Evolutionary conservation across 129 eudicot genomes (phyloP).

Genomic region (Gnaphalium uliginosum): DNA sequence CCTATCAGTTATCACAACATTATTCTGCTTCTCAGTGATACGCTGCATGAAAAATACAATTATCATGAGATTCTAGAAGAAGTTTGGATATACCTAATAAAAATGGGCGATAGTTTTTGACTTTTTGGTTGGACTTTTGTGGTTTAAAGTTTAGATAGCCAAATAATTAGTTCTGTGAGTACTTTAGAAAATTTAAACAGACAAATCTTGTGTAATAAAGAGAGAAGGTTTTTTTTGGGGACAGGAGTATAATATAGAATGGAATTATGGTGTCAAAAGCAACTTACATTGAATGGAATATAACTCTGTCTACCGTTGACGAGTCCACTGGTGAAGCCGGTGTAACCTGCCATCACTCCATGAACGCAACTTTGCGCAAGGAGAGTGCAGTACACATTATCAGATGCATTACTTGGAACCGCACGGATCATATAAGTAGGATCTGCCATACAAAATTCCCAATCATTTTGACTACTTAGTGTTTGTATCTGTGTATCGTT

Average conservation of each 20-base stretch:
- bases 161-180: too few relatives aligned
- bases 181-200: too few relatives aligned
- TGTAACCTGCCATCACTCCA: slow-evolving; percentile 95
- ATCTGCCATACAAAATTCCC: slow-evolving; percentile 50
- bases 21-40: slow-evolving; percentile 59
- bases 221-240: too few relatives aligned
- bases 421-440: slow-evolving; percentile 97
- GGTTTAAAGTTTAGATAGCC: too few relatives aligned
- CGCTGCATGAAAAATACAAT: slow-evolving; percentile 46
- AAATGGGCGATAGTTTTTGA: not conserved
- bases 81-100: not conserved
- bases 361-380: slow-evolving; percentile 97
- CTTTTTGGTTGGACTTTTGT: not conserved
- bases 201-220: too few relatives aligned
- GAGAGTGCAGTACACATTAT: slow-evolving; percentile 88
- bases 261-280: not conserved
- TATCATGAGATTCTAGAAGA: not conserved
- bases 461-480: not conserved
- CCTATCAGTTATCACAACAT: slow-evolving; percentile 73
- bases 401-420: slow-evolving; percentile 91
- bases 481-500: not conserved
- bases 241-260: too few relatives aligned
- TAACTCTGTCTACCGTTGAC: slow-evolving; percentile 84
- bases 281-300: slow-evolving; percentile 81
- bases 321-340: slow-evolving; percentile 77